Evolutionary conservation across 768 basidiomycete genomes (phyloP), one percentile per base, ranked within the genome.

Genomic region (Butyriboletus loyo): DNA sequence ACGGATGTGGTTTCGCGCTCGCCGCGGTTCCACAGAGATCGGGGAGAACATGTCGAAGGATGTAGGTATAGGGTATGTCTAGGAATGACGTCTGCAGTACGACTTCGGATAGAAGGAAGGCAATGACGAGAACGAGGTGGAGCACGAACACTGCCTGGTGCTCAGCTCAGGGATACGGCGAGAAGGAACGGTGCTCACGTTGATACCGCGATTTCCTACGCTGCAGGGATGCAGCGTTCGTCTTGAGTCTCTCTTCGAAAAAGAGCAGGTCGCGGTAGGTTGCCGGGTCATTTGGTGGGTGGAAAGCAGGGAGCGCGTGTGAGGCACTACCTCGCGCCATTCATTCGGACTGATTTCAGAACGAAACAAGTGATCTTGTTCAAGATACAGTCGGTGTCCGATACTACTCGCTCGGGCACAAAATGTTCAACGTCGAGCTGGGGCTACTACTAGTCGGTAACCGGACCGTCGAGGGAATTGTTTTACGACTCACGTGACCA

Each of bases 201-300:
- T 92, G 88, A 71, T 94, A 94, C 53, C 89, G 80, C 25, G 83
- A 78, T 70, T 94, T 94, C 50, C 92, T 76, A 27, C 81, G 79
- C 61, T 88, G 86, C 15, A 95, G 75, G 54, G 78, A 81, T n/a
- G 86, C 81, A 6, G 92, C 92, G 64, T 89, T 98, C 19, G 89
- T 87, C 74, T 97, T 97, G 53, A 99, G 82, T n/a, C 96, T 80
- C 66, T 98, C 95, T 72, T 99, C 96, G 54, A 98, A 98, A 40
- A 92, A 74, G 22, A 98, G 79, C 14, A 99, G 74, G 67, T 99
- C 96, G 40, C 88, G 77, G 69, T 88, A 92, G 2, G 93, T 94
- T 13, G 86, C 77, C 46, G 77, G 77, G 68, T 95, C 93, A 62
- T 83, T 83, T 34, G 85, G 73, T 0, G 92, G 89, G 56, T 77